phyloP scores from a whole-genome alignment of 176 grass and related monocot species.

The Rhynchospora breviuscula region DNA sequence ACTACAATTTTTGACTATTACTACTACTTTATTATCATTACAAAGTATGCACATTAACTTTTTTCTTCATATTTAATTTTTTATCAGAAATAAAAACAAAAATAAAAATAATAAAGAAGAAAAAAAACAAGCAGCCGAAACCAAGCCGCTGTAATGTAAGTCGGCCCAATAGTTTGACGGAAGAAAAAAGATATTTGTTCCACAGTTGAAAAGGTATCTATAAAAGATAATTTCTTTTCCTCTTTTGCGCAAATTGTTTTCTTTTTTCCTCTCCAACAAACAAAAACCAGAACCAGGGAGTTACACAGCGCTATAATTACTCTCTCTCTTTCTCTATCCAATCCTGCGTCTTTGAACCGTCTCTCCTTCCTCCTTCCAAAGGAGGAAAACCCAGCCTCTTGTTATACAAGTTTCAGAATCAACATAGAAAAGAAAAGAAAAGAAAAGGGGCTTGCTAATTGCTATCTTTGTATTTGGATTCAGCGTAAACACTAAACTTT shows the following conservation, averaged over 20 bases:
- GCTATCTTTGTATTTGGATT: background rate
- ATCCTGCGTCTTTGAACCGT: constrained; percentile 8
- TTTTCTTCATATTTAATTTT: too few relatives aligned
- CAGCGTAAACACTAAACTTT: background rate
- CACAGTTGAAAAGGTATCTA: background rate
- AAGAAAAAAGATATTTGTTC: background rate
- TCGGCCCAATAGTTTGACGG: background rate
- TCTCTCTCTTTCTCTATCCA: too few relatives aligned
- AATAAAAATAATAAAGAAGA: too few relatives aligned
- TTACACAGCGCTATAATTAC: too few relatives aligned
- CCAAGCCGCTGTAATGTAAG: background rate
- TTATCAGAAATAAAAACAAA: too few relatives aligned
- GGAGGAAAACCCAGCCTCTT: background rate
- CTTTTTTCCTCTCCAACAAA: background rate
- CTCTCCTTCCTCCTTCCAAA: background rate
- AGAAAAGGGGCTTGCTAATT: too few relatives aligned
- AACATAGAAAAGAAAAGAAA: too few relatives aligned
- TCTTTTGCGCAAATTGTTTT: background rate
- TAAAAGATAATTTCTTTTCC: background rate
- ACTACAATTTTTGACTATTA: too few relatives aligned
- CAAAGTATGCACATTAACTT: too few relatives aligned
- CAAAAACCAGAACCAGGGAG: background rate
- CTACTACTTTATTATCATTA: too few relatives aligned
- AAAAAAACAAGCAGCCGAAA: background rate
- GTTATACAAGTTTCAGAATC: background rate